Percentiles rank a stretch among this genome's conserved stretches.
phyloP scores from a whole-genome alignment of 1,139 yeast species.

The Candida tropicalis region DNA sequence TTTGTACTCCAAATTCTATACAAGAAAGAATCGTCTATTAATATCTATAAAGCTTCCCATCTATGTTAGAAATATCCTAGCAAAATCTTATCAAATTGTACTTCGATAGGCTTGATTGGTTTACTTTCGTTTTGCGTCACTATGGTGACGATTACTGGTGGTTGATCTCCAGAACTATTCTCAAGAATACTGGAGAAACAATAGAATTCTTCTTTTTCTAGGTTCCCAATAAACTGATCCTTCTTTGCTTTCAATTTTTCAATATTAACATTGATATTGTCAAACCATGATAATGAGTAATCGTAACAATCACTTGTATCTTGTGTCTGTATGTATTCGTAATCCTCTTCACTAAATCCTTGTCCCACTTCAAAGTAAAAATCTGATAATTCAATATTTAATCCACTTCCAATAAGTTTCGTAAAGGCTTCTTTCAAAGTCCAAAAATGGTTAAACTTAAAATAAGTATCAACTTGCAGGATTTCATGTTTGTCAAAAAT shows the following conservation, averaged over 20 bases:
- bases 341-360: conserved; percentile 8
- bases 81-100: conserved; percentile 12
- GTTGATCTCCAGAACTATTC: conserved; percentile 10
- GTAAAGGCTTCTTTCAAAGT: conserved; percentile 73
- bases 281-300: conserved; percentile 18
- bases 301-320: conserved; percentile 1
- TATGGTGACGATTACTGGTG: conserved; percentile 32
- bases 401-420: conserved; percentile 63
- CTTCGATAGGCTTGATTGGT: conserved; percentile 10
- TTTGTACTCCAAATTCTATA: no score
- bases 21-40: background rate
- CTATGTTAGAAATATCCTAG: background rate
- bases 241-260: conserved; percentile 12
- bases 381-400: conserved; percentile 51
- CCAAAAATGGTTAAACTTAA: conserved; percentile 60
- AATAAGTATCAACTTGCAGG: conserved; percentile 23
- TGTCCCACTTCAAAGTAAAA: conserved; percentile 19
- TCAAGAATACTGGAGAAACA: conserved; percentile 25
- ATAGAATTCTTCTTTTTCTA: conserved; percentile 18
- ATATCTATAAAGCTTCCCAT: conserved; percentile 22
- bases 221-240: conserved; percentile 13
- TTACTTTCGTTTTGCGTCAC: conserved; percentile 20
- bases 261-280: conserved; percentile 15
- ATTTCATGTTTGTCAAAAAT: conserved; percentile 52
- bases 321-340: background rate